A percentile compares a stretch with the other conserved stretches of the same genome.
Conservation (phyloP, 23 red algal species). For the Agarophyton chilense region DNA sequence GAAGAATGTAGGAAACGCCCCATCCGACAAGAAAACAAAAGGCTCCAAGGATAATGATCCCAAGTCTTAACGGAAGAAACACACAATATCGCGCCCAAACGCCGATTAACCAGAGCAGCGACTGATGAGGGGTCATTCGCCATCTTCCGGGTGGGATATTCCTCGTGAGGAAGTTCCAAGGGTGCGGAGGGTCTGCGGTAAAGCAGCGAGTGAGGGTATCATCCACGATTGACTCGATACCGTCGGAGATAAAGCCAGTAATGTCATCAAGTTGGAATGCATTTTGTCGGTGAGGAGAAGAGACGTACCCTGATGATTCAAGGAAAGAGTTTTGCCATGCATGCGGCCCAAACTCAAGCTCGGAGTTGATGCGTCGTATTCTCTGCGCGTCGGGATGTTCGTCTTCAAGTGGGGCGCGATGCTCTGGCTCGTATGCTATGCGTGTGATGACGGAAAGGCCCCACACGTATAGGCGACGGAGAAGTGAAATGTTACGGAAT, state of each 20-base stretch:
- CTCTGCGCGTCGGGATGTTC: conserved; percentile 31
- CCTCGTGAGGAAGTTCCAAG: conserved; percentile 95
- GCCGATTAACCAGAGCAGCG: conserved; percentile 76
- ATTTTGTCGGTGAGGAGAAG: conserved; percentile 34
- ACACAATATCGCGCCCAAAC: conserved; percentile 91
- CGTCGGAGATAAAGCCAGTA: conserved; percentile 64
- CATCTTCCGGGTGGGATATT: conserved; percentile 61
- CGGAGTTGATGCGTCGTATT: conserved; percentile 86
- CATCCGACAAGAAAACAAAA: conserved; percentile 65
- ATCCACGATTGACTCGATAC: conserved; percentile 76
- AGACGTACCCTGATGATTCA: conserved; percentile 36
- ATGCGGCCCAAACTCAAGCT: conserved; percentile 88
- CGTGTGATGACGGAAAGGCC: conserved; percentile 55
- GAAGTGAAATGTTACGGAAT: conserved; percentile 70
- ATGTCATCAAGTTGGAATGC: conserved; percentile 64
- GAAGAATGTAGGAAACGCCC: conserved; percentile 26
- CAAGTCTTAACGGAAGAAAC: conserved; percentile 78
- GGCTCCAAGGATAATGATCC: conserved; percentile 53
- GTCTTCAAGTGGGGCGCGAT: conserved; percentile 33
- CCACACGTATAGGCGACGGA: conserved; percentile 73
- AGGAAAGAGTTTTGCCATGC: conserved; percentile 85
- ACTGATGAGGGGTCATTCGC: conserved; percentile 67
- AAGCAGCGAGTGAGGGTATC: conserved; percentile 90
- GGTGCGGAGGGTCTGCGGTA: conserved; percentile 74
- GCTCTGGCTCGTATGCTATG: conserved; percentile 64